These are phyloP conservation scores for Psilocybe cubensis DNA, from an alignment of 768 basidiomycete species.

Conservation along the genomic window DNA sequence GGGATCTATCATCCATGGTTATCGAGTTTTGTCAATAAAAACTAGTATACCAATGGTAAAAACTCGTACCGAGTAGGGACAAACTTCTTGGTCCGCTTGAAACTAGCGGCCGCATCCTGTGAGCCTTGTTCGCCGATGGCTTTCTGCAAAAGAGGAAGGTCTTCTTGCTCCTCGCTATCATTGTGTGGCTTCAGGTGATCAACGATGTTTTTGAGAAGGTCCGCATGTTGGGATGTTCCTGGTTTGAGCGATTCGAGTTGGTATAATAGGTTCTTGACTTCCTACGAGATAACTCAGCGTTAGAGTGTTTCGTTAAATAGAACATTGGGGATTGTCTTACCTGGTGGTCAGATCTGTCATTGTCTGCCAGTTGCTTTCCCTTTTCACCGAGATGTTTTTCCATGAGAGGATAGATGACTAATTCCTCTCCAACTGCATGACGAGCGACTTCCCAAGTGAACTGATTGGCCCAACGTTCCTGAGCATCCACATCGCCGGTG, in stretches of 20 bases:
- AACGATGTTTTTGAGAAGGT: slow-evolving; percentile 48
- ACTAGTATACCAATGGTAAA: no score
- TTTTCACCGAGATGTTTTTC: slow-evolving; percentile 56
- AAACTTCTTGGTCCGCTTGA: slow-evolving; percentile 63
- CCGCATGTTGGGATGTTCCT: slow-evolving; percentile 46
- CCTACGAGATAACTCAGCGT: slow-evolving; percentile 14
- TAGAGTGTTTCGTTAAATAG: background rate
- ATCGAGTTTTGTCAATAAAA: no score
- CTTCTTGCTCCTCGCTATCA: slow-evolving; percentile 59
- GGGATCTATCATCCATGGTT: slow-evolving; percentile 12
- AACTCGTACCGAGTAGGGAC: background rate
- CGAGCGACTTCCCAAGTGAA: slow-evolving; percentile 64
- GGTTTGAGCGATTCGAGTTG: slow-evolving; percentile 47
- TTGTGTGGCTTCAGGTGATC: slow-evolving; percentile 54
- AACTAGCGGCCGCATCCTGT: slow-evolving; percentile 45
- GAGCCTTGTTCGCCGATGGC: slow-evolving; percentile 48
- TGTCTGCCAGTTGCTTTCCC: slow-evolving; percentile 53
- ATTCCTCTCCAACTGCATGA: slow-evolving; percentile 65
- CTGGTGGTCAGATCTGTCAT: slow-evolving; percentile 61
- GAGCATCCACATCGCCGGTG: slow-evolving; percentile 46
- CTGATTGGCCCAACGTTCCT: slow-evolving; percentile 57
- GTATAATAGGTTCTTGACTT: slow-evolving; percentile 43
- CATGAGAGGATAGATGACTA: slow-evolving; percentile 66
- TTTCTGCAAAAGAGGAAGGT: slow-evolving; percentile 57
- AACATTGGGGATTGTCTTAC: slow-evolving; percentile 29